Evolutionary conservation across 2,329 filamentous ascomycete species (phyloP), one percentile per base, ranked within the genome.

Genomic region (Penicillium occitanis): DNA sequence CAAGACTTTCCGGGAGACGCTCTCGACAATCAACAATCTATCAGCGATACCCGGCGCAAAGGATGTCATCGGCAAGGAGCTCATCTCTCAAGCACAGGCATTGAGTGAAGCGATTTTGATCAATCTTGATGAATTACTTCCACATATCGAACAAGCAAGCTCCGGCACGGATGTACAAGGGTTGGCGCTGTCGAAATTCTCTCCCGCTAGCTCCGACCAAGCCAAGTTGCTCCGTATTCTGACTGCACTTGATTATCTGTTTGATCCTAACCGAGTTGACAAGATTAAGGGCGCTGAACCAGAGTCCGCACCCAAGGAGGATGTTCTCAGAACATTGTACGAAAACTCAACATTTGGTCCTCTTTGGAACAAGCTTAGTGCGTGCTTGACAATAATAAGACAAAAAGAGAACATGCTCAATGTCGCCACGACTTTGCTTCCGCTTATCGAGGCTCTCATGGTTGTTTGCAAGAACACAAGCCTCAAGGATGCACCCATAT

Each of bases 381-480:
- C 91, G 44, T 98, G 94, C 75, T 84, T 99, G 64, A 88, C 87
- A 66, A 90, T 92, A 8, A 97, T 99, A 71, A 91, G 92, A 61
- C 88, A 96, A 77, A 91, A 93, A 66, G 93, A 96, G 76, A 96
- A 92, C 75, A 95, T 98, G 89, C 88, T 98, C 74, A 97, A 96
- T 73, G 93, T 99, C 65, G 96, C 95, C 35, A 98, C 94, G 0
- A 98, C 98, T 69, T 85, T 99, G 30, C 83, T 98, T 42, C 95
- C 95, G 35, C 83, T 99, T 35, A 97, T 99, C 68, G 95, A 99
- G 78, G 92, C 93, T 5, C 84, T 99, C 68, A 99, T 99, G 95
- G 95, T 99, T 63, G 93, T 99, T 33, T 99, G 96, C 86, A 99
- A 98, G 83, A 98, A 98, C 78, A 97, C 93, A 8, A 91, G 92